Conservation (phyloP, 495 filamentous ascomycete genomes). For the Physcia stellaris region DNA sequence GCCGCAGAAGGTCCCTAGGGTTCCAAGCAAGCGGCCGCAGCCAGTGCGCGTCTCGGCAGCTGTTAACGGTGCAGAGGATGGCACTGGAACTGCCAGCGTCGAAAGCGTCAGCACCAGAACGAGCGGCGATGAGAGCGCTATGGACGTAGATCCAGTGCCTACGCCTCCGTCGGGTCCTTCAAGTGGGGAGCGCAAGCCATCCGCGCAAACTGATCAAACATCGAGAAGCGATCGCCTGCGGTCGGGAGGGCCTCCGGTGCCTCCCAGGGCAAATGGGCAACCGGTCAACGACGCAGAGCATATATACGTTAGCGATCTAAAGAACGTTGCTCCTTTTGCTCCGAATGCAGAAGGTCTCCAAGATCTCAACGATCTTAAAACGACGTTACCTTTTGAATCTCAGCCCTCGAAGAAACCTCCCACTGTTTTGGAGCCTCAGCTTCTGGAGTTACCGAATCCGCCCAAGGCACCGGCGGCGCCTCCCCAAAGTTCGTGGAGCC, state of each 20-base stretch:
- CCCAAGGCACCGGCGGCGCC: conserved; percentile 25
- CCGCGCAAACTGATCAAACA: neutral
- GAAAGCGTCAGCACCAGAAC: conserved; percentile 9
- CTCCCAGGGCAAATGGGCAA: conserved; percentile 15
- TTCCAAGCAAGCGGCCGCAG: conserved; percentile 15
- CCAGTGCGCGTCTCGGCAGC: conserved; percentile 27
- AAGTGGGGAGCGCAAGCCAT: neutral
- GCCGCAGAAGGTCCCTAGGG: conserved; percentile 18
- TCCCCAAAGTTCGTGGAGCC: conserved; percentile 35
- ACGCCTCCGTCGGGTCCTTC: conserved; percentile 7
- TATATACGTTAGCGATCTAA: conserved; percentile 50
- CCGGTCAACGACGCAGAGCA: conserved; percentile 28
- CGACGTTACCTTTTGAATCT: conserved; percentile 62
- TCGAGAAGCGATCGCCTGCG: too few species aligned
- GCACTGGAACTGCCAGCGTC: conserved; percentile 1
- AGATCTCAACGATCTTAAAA: conserved; percentile 50
- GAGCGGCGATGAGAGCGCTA: conserved; percentile 20
- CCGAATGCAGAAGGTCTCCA: conserved; percentile 40
- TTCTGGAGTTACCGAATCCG: conserved; percentile 43
- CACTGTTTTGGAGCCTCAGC: conserved; percentile 15
- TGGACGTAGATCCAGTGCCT: conserved; percentile 33
- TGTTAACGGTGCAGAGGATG: conserved; percentile 24
- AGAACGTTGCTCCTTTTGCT: conserved; percentile 52
- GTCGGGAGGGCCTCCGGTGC: conserved; percentile 12
- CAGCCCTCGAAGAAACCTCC: conserved; percentile 32